Percentiles rank a stretch among this genome's conserved stretches.
phyloP scores from a whole-genome alignment of 164 flowering plant genomes.

The Sextonia rubra region DNA sequence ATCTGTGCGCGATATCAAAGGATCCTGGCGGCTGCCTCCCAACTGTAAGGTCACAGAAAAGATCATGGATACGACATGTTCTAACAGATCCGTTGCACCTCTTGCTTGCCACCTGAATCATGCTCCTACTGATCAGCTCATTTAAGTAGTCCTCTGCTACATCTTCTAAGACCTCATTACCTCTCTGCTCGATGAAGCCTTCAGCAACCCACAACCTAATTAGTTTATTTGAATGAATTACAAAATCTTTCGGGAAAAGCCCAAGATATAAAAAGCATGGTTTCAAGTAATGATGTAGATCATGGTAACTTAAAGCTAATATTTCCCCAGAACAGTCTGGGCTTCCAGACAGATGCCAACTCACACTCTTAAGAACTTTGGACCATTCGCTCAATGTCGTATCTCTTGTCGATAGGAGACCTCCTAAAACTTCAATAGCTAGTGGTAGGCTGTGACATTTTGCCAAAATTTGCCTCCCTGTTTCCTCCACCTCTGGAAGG shows the following conservation, averaged over 20 bases:
- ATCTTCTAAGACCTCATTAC: slow-evolving; percentile 24
- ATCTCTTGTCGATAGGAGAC: slow-evolving; percentile 34
- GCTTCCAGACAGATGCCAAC: slow-evolving; percentile 31
- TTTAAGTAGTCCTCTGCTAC: slow-evolving; percentile 43
- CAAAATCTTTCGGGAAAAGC: slow-evolving; percentile 43
- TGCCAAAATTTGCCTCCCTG: slow-evolving; percentile 27
- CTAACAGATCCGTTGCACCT: slow-evolving; percentile 25
- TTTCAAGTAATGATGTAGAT: slow-evolving; percentile 39
- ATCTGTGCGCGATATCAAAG: too few species aligned
- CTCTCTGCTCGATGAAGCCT: slow-evolving; percentile 36
- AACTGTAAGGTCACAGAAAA: not conserved
- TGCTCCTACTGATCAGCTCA: slow-evolving; percentile 39
- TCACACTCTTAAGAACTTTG: slow-evolving; percentile 29
- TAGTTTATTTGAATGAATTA: slow-evolving; percentile 30
- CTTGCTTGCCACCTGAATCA: slow-evolving; percentile 40
- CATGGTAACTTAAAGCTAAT: slow-evolving; percentile 40
- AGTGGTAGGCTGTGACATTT: slow-evolving; percentile 51
- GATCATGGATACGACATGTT: slow-evolving; percentile 47
- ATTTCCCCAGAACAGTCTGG: slow-evolving; percentile 29
- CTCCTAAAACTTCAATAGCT: slow-evolving; percentile 46
- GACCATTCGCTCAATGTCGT: slow-evolving; percentile 31
- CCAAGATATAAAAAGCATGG: slow-evolving; percentile 45
- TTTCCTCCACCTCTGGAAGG: not conserved
- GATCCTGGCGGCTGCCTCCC: too few species aligned
- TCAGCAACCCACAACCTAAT: slow-evolving; percentile 54